Percentiles rank a stretch among this genome's conserved stretches.
These are phyloP conservation scores for Kondoa subrosea DNA, from an alignment of 768 basidiomycete species.

Conservation along the genomic window DNA sequence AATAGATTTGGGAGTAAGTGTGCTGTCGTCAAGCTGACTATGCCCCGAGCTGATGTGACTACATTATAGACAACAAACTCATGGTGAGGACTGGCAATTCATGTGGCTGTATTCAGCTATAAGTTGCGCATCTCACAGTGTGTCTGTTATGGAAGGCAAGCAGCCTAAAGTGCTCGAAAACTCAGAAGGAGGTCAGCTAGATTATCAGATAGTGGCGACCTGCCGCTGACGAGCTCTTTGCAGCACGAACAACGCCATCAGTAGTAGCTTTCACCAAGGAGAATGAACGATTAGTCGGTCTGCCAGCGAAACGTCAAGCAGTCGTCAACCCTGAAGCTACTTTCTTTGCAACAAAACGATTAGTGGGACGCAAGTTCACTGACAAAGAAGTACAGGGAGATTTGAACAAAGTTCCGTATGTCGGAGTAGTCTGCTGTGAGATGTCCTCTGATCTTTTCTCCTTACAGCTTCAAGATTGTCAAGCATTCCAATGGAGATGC, in stretches of 20 bases:
- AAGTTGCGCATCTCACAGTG: conserved; percentile 60
- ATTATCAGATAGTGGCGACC: neutral
- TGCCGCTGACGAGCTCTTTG: neutral
- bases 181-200: conserved; percentile 56
- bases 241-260: conserved; percentile 83
- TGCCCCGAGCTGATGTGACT: conserved; percentile 35
- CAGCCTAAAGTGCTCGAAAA: conserved; percentile 91
- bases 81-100: neutral
- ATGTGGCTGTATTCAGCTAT: neutral
- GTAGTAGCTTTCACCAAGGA: conserved; percentile 98
- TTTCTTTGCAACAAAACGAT: conserved; percentile 44
- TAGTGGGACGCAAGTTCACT: conserved; percentile 81
- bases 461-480: conserved; percentile 41
- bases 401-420: conserved; percentile 40
- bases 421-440: neutral
- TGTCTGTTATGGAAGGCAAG: conserved; percentile 89
- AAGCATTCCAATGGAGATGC: conserved; percentile 38
- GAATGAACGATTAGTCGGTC: conserved; percentile 76
- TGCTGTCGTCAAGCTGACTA: conserved; percentile 7
- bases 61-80: conserved; percentile 14
- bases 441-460: neutral
- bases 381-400: conserved; percentile 91
- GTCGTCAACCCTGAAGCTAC: conserved; percentile 79
- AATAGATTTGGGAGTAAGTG: conserved; percentile 80
- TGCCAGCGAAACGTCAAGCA: conserved; percentile 92